Evolutionary conservation across 768 basidiomycete genomes (phyloP), one percentile per base, ranked within the genome.

Genomic region (Kwoniella dendrophila): DNA sequence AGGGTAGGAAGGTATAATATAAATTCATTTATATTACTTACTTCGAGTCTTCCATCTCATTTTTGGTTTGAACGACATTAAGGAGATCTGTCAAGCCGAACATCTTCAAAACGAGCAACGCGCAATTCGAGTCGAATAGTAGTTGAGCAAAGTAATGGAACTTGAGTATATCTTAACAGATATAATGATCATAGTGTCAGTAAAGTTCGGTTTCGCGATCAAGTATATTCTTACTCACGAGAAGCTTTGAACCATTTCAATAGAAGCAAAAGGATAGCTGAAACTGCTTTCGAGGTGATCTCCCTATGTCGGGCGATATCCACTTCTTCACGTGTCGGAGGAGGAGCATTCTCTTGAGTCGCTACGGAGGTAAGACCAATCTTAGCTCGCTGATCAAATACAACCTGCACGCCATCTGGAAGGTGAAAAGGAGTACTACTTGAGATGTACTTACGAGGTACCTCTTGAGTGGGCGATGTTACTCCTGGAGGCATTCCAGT

Each of bases 211-310:
- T 11, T 4, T 16, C n/a, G 40, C n/a, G 1, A 14, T 30, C 3
- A 34, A 22, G 30, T 7, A 20, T 11, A 38, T 33, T 30, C 48
- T 5, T 10, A 84, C 92, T 78, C 69, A 97, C 95, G 96, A 52
- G 95, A 97, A 24, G 90, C 90, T 80, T 98, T 98, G 83, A 97
- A 95, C 96, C 96, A 99, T 78, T 98, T 96, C 68, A 99, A 78
- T 1, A 90, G 85, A 36, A 97, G 81, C 4, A 98, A 80, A 27
- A 99, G 79, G 59, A 98, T 96, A 1, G 93, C 95, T 14, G 96
- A 97, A 3, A 96, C 91, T 0, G 93, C 93, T 78, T 99, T 99
- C 11, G 91, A 92, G 0, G 91, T 96, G 69, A 99, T 94, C 79
- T 99, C 96, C 38, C 95, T 90, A 80, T 98, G 95, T 11, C 96